Percentiles rank a stretch among this genome's conserved stretches.
Evolutionary conservation across 179 eudicot species (phyloP).

Genomic region (Actinidia arguta): DNA sequence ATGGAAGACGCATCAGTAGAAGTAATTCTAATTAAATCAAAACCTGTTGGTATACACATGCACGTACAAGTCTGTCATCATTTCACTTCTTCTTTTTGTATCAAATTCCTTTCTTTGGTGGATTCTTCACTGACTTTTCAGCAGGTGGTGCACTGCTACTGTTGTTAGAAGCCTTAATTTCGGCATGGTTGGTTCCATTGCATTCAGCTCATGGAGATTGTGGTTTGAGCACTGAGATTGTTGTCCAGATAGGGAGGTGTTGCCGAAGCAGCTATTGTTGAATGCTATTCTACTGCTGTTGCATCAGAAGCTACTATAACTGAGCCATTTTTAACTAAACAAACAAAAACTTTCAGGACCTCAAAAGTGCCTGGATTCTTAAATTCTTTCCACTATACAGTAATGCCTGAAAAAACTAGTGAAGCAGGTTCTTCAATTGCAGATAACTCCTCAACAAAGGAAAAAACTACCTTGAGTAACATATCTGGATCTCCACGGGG

Average conservation of each 20-base stretch:
- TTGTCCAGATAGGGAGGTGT: constrained; percentile 64
- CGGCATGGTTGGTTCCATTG: constrained; percentile 20
- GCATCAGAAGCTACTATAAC: constrained; percentile 69
- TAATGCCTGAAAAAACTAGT: constrained; percentile 8
- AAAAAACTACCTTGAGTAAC: constrained; percentile 65
- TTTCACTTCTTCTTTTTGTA: no score
- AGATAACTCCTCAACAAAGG: no score
- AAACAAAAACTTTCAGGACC: constrained; percentile 13
- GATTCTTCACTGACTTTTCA: no score
- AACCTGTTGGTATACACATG: no score
- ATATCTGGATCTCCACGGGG: constrained; percentile 66
- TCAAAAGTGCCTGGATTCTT: neutral
- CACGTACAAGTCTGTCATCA: no score
- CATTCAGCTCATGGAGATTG: constrained; percentile 57
- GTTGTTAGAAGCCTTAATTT: no score
- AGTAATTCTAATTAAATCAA: no score
- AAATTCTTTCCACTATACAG: constrained; percentile 1
- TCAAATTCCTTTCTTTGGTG: no score
- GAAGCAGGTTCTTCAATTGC: constrained; percentile 9
- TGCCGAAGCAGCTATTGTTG: constrained; percentile 75
- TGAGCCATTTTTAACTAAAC: constrained; percentile 86
- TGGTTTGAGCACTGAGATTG: constrained; percentile 69
- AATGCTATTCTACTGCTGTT: constrained; percentile 41
- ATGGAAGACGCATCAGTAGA: no score
- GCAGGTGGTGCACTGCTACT: no score